Percentiles rank a stretch among this genome's conserved stretches.
Evolutionary conservation across 371 early-diverging fungal species (phyloP).

Genomic region (Apophysomyces variabilis): DNA sequence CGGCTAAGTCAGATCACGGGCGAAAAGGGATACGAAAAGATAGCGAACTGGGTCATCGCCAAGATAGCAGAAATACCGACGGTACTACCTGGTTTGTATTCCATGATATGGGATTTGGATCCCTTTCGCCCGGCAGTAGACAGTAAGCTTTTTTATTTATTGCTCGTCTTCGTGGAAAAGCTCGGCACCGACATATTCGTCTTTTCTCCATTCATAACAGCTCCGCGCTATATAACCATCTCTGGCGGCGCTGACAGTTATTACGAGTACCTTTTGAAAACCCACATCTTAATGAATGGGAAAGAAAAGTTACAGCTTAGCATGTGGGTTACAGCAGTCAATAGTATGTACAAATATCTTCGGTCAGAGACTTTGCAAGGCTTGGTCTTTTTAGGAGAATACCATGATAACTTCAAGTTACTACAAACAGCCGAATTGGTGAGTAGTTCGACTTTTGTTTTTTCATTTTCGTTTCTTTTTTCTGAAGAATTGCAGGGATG

Average conservation of each 20-base stretch:
- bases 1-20: conserved; percentile 79
- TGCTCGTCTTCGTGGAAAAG: background rate
- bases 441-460: conserved; percentile 13
- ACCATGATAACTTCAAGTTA: conserved; percentile 23
- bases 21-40: conserved; percentile 64
- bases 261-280: conserved; percentile 83
- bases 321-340: conserved; percentile 48
- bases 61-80: conserved; percentile 50
- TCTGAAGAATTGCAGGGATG: conserved; percentile 33
- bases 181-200: no score
- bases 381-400: conserved; percentile 38
- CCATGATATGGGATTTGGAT: conserved; percentile 52
- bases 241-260: conserved; percentile 84
- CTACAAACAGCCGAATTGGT: conserved; percentile 47
- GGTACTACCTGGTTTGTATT: conserved; percentile 73
- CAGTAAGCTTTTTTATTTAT: conserved; percentile 31
- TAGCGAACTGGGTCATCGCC: conserved; percentile 54
- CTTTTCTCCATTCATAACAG: conserved; percentile 6
- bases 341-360: conserved; percentile 56
- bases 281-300: conserved; percentile 60
- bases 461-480: background rate
- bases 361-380: conserved; percentile 33
- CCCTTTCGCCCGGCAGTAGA: conserved; percentile 43
- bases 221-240: conserved; percentile 44
- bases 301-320: conserved; percentile 44